Evolutionary conservation across 768 basidiomycete genomes (phyloP), one percentile per base, ranked within the genome.

Genomic region (Macrolepiota dolichaula): DNA sequence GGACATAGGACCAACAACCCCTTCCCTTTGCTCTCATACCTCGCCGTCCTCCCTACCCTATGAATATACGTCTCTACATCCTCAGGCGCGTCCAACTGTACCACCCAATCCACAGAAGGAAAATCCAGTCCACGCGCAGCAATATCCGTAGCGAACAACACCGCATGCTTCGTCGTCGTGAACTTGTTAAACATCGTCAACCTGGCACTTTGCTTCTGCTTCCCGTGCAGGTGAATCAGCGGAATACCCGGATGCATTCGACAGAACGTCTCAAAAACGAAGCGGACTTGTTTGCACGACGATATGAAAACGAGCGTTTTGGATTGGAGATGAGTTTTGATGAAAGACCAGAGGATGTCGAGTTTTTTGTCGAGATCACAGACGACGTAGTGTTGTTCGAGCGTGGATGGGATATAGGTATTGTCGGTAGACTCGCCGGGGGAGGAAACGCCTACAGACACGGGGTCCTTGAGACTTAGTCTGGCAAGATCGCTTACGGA

Each of bases 61-160:
- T 99, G 96, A 42, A 99, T 94, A 72, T 99, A 98, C 11, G 95
- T 99, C 51, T 97, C 95, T 4, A 90, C 94, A 68, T 99, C 96
- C 74, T 99, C 96, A 0, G 96, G 96, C 2, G 92, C 93, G 72
- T 99, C 96, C 12, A 95, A 77, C 71, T 99, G 96, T 29, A 99
- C 70, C 1, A 99, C 96, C 96, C 96, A 98, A 72, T 97, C 93
- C 22, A 99, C 88, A 0, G 91, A 83, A 3, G 97, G 96, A 74
- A 99, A 99, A 74, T 99, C 96, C 59, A 98, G 79, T 1, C 96
- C 96, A 61, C 96, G 87, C 4, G 96, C 94, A 37, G 96, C 96
- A 62, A 99, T 89, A 70, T 99, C 96, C 11, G 96, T 99, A 17
- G 96, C 95, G 67, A 99, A 89, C 22, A 98, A 80, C 5, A 96